phyloP scores from a whole-genome alignment of 306 rosid genomes.

The Sphenostylis stenocarpa region DNA sequence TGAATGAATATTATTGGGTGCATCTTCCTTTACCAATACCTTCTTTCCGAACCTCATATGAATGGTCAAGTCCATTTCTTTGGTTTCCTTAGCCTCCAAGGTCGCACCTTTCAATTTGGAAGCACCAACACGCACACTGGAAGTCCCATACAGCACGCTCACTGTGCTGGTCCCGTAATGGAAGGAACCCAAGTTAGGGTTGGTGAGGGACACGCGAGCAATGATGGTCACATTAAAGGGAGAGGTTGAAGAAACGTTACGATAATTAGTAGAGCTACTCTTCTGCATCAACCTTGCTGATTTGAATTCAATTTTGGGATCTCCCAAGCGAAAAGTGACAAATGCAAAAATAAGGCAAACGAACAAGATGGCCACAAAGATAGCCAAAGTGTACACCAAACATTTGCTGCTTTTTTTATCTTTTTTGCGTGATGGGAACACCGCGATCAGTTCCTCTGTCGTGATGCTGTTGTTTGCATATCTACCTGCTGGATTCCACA shows the following conservation, averaged over 20 bases:
- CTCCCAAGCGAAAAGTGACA: slow-evolving; percentile 27
- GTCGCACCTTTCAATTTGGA: not conserved
- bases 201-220: slow-evolving; percentile 34
- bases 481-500: not conserved
- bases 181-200: slow-evolving; percentile 53
- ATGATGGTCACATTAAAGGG: slow-evolving; percentile 40
- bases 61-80: slow-evolving; percentile 27
- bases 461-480: not conserved
- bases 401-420: slow-evolving; percentile 47
- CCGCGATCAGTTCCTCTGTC: slow-evolving; percentile 34
- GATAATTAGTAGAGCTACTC: not conserved
- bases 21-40: not conserved
- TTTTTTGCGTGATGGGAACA: slow-evolving; percentile 32
- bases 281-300: slow-evolving; percentile 36
- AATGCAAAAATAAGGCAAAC: slow-evolving; percentile 42
- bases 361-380: slow-evolving; percentile 31
- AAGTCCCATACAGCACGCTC: slow-evolving; percentile 36
- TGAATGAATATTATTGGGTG: slow-evolving; percentile 22
- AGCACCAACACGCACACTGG: slow-evolving; percentile 30
- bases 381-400: slow-evolving; percentile 50
- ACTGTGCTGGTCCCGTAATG: slow-evolving; percentile 23
- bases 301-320: slow-evolving; percentile 37
- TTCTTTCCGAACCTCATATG: slow-evolving; percentile 30
- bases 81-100: slow-evolving; percentile 30
- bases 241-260: not conserved